Conservation (phyloP, 306 rosid genomes). For the Corylus heterophylla region DNA sequence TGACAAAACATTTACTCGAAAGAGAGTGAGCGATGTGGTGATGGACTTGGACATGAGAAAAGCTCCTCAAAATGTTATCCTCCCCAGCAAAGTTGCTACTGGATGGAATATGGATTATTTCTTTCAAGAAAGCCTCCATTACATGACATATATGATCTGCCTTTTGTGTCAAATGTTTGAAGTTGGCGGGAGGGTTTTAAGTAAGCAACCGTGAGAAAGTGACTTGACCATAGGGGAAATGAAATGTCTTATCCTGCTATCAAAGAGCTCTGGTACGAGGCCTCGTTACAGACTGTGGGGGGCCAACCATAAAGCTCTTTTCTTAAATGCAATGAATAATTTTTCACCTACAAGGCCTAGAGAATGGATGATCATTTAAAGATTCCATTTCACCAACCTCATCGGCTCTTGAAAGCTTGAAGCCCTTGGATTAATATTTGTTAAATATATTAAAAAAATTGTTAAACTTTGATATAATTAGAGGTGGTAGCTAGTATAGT, state of each 20-base stretch:
- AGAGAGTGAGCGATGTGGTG: too few species aligned
- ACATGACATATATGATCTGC: neutral
- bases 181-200: neutral
- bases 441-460: too few species aligned
- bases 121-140: too few species aligned
- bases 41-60: too few species aligned
- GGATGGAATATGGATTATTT: too few species aligned
- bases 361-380: neutral
- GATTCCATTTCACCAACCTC: neutral
- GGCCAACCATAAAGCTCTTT: conserved; percentile 20
- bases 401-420: neutral
- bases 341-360: conserved; percentile 15
- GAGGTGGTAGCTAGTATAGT: too few species aligned
- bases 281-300: conserved; percentile 28
- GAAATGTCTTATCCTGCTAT: conserved; percentile 30
- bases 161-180: conserved; percentile 1
- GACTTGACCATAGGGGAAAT: conserved; percentile 36
- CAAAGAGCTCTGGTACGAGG: conserved; percentile 18
- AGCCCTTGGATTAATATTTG: conserved; percentile 8
- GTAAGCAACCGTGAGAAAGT: conserved; percentile 34
- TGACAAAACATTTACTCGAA: too few species aligned
- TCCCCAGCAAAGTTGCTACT: too few species aligned
- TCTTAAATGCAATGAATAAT: conserved; percentile 23
- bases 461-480: too few species aligned
- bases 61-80: too few species aligned